phyloP scores from a whole-genome alignment of 345 rosid genomes.

The Eucalyptus curtisii region DNA sequence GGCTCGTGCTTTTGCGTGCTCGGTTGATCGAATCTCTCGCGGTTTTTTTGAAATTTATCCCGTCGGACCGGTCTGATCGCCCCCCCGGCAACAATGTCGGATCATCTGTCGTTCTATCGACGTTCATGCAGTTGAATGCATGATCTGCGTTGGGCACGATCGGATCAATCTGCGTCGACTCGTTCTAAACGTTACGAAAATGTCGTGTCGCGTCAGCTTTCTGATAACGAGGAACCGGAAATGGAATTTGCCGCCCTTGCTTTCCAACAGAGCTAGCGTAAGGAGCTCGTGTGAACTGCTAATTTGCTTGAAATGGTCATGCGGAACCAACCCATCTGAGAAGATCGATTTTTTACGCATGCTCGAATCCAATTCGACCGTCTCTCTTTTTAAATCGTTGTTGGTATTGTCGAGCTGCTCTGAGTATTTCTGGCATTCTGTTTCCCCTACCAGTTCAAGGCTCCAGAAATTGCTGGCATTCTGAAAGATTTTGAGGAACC shows the following conservation, averaged over 20 bases:
- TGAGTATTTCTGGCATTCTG: not conserved
- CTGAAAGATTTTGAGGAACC: slow-evolving; percentile 73
- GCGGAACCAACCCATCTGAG: not conserved
- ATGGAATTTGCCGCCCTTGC: not conserved
- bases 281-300: not conserved
- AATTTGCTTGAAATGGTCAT: not conserved
- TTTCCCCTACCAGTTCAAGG: slow-evolving; percentile 33
- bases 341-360: not conserved
- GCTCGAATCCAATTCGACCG: not conserved
- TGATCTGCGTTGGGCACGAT: not conserved
- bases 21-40: not conserved
- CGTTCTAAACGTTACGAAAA: not conserved
- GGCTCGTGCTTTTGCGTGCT: not conserved
- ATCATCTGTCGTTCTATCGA: not conserved
- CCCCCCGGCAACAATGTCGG: not conserved
- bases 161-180: not conserved
- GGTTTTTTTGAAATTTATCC: not conserved
- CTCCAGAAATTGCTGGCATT: slow-evolving; percentile 37
- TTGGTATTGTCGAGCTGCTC: not conserved
- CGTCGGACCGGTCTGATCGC: not conserved
- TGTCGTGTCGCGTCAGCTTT: not conserved
- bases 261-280: not conserved
- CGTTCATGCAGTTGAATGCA: not conserved
- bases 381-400: not conserved
- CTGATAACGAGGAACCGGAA: not conserved